Base-by-base conservation (phyloP, 306 rosid genomes). In the Mucuna pruriens region DNA sequence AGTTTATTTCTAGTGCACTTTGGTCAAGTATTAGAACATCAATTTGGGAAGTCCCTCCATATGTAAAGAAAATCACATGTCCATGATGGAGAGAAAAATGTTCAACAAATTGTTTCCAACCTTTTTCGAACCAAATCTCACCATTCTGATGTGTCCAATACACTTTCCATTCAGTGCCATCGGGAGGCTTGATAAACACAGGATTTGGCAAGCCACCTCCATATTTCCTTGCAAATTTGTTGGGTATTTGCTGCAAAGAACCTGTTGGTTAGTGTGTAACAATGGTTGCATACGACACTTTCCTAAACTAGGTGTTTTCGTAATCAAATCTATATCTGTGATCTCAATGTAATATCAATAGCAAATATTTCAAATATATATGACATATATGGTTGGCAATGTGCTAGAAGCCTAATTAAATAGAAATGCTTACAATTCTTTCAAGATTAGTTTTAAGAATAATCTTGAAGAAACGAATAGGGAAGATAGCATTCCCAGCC, bases 151-250 rank as follows among this genome's bases (percentile, higher is more conserved):
- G 48, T 1, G 4, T 26, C 86, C 73, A 61, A 26, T 61, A 48
- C 33, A 85, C 36, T 64, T 77, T 12, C 88, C 88, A 52, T 52
- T 52, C 60, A 17, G 58, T 26, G 1, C 85, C 88, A 85, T 64
- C 73, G 2, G 83, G 88, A 49, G 78, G 85, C 80, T 63, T 72
- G 9, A 85, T 39, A 48, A 64, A 38, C 76, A 77, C 48, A 13
- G 83, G 88, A 40, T 77, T 81, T 29, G 78, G 17, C 52, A 86
- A 4, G 0, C 7, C 63, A 1, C 38, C 11, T 31, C 89, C 86
- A 74, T 74, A 68, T 68, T 19, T 74, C 65, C 13, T 19, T 15
- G 57, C 6, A 33, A 82, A 86, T 0, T 22, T 82, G 3, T 61
- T 42, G 0, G 86, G 82, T 13, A 86, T 62, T 36, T 69, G 51